These are phyloP conservation scores for Theileria parva DNA, from an alignment of 169 alveolate genomes.

Conservation along the genomic window DNA sequence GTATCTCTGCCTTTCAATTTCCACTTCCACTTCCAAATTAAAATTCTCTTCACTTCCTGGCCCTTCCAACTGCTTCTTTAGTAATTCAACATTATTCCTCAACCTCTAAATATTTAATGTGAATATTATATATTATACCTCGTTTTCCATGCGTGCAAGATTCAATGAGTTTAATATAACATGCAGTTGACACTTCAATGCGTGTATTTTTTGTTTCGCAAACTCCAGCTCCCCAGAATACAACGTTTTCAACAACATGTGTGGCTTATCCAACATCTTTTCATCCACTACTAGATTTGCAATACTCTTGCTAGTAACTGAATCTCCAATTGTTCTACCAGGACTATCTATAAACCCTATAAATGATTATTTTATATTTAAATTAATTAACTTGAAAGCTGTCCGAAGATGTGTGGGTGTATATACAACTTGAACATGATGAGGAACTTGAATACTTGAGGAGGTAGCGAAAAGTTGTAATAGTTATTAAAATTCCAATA, in stretches of 20 bases:
- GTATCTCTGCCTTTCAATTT: conserved; percentile 12
- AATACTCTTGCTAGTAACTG: not conserved
- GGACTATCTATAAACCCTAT: not conserved
- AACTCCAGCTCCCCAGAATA: conserved; percentile 38
- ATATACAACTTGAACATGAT: conserved; percentile 18
- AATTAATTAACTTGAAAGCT: conserved; percentile 1
- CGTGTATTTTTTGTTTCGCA: conserved; percentile 29
- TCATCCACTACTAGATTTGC: not conserved
- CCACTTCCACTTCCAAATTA: conserved; percentile 1
- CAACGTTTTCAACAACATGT: not conserved
- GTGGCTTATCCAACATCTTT: not conserved
- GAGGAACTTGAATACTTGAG: conserved; percentile 5
- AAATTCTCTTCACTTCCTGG: not conserved
- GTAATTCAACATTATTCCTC: not conserved
- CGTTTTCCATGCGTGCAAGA: conserved; percentile 9
- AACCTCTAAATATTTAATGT: not conserved
- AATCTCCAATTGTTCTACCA: not conserved
- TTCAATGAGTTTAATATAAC: conserved; percentile 30
- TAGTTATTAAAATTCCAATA: conserved; percentile 23
- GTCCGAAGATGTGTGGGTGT: conserved; percentile 19
- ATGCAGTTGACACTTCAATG: conserved; percentile 32
- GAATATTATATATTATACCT: not conserved
- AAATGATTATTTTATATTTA: not conserved
- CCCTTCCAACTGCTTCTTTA: not conserved
- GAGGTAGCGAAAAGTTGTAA: conserved; percentile 14